Percentiles rank a stretch among this genome's conserved stretches.
Evolutionary conservation across 345 rosid species (phyloP).

Genomic region (Ricinus communis): DNA sequence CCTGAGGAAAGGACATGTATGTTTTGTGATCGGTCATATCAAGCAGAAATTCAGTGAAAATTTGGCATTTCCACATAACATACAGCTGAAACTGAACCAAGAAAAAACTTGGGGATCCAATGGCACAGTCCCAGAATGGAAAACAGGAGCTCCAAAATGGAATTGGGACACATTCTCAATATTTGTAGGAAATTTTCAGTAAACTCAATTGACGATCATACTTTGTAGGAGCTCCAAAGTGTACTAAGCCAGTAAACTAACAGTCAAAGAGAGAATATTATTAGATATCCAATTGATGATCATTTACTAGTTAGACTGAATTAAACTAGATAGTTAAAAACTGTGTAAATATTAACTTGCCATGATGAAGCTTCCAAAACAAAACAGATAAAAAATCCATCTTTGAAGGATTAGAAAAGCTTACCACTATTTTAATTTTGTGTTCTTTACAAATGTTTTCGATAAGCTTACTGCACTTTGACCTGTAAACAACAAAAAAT

Average conservation of each 20-base stretch:
- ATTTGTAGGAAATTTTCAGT: neutral
- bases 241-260: neutral
- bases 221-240: no score
- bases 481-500: constrained; percentile 45
- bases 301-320: neutral
- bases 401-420: constrained; percentile 6
- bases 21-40: constrained; percentile 10
- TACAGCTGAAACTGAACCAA: neutral
- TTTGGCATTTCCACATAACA: constrained; percentile 7
- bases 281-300: neutral
- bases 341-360: no score
- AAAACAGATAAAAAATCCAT: no score
- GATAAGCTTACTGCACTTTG: constrained; percentile 62
- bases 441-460: constrained; percentile 61
- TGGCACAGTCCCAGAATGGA: no score
- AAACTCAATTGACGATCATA: neutral
- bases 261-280: neutral
- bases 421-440: constrained; percentile 66
- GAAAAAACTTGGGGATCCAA: neutral
- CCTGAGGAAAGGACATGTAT: constrained; percentile 43
- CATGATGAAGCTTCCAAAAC: neutral
- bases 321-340: no score
- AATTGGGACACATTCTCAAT: neutral
- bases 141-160: neutral
- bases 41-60: neutral